phyloP scores from a whole-genome alignment of 2,329 filamentous ascomycete genomes.

The Exophiala calicioides region DNA sequence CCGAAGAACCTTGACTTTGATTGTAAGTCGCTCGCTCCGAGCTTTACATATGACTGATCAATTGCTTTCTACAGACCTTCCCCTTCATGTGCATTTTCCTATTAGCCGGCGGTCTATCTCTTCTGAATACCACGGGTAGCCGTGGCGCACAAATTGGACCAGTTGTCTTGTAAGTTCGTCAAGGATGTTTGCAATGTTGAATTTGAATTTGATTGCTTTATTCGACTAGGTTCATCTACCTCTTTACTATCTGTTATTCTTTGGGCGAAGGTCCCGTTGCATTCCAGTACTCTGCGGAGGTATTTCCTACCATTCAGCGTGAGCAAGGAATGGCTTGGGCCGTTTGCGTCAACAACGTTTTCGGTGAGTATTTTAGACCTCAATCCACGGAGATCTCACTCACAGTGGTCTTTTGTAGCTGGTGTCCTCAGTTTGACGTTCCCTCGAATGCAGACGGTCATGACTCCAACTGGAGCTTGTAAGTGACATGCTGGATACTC shows the following conservation, averaged over 20 bases:
- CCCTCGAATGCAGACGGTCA: slow-evolving; percentile 51
- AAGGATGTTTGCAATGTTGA: slow-evolving; percentile 9
- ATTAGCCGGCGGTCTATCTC: slow-evolving; percentile 34
- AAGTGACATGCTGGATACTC: slow-evolving; percentile 57
- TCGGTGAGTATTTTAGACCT: slow-evolving; percentile 52
- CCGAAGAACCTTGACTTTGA: slow-evolving; percentile 57
- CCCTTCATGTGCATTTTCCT: slow-evolving; percentile 58
- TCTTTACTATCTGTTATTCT: slow-evolving; percentile 52
- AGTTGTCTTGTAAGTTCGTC: slow-evolving; percentile 33
- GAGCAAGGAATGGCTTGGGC: slow-evolving; percentile 49
- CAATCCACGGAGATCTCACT: slow-evolving; percentile 58
- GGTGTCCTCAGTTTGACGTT: slow-evolving; percentile 54
- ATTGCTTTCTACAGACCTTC: slow-evolving; percentile 59
- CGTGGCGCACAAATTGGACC: slow-evolving; percentile 36
- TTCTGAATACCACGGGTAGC: slow-evolving; percentile 32
- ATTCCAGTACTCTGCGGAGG: slow-evolving; percentile 66
- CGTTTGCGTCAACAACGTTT: slow-evolving; percentile 42
- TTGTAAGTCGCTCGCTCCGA: not conserved
- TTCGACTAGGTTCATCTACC: slow-evolving; percentile 15
- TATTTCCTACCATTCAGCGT: slow-evolving; percentile 46
- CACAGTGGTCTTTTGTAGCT: slow-evolving; percentile 58
- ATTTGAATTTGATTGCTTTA: not conserved
- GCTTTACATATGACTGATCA: not conserved
- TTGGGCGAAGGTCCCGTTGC: slow-evolving; percentile 63
- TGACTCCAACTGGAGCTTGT: slow-evolving; percentile 57